Base-by-base conservation (phyloP, 1,284 basidiomycete species). In the Apiotrichum akiyoshidainum region DNA sequence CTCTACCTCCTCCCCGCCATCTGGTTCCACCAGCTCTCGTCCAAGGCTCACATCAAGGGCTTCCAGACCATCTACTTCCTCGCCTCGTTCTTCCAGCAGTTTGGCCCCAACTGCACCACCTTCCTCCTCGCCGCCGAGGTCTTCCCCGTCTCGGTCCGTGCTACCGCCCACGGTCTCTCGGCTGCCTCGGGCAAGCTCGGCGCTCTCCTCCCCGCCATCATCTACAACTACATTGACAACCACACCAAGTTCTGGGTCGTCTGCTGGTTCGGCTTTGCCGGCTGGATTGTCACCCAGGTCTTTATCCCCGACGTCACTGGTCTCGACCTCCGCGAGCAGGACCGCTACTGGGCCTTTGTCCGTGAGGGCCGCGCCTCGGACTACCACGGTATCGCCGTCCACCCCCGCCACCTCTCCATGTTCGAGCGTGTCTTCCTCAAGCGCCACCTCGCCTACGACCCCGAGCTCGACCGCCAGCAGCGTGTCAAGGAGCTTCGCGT, bases 371-470 rank as follows among this genome's bases (percentile, higher is more conserved):
- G 76, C 26, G 72, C 75, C 22, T 59, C 72, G 26, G 79, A 81
- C 46, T 83, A 83, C 75, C 81, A 83, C 71, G 82, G 82, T 57
- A 78, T 83, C 56, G 82, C 82, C 34, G 74, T 83, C 46, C 80
- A 83, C 74, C 81, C 79, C 13, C 72, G 81, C 34, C 82, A 83
- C 71, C 68, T 83, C 14, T 78, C 74, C 37, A 68, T 75, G 58
- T 83, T 69, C 60, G 82, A 83, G 73, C 73, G 73, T 33, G 68
- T 76, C 39, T 75, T 83, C 17, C 74, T 81, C 60, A 81, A 82
- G 72, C 72, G 82, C 17, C 76, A 82, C 68, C 67, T 71, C 21
- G 68, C 78, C 53, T 83, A 83, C 73, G 79, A 83, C 68, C 76
- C 82, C 17, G 80, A 78, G 60, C 74, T 79, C 53, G 82, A 83